Conservation (phyloP, 495 filamentous ascomycete genomes). For the Lasiosphaeria miniovina region DNA sequence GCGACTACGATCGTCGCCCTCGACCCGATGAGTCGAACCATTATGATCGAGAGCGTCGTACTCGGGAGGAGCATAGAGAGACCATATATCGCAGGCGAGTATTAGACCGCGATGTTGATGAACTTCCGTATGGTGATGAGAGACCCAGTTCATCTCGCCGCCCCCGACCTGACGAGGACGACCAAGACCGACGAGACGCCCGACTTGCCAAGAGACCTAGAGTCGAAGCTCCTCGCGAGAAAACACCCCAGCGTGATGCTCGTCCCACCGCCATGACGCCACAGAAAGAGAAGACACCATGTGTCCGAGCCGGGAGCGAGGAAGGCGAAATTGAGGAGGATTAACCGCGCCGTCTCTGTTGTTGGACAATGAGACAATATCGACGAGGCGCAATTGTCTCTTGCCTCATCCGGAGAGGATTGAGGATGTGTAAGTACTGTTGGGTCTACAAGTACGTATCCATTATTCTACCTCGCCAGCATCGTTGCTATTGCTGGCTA, state of each 20-base stretch:
- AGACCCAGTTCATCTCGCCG: conserved; percentile 58
- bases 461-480: no score
- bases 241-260: conserved; percentile 52
- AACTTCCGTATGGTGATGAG: conserved; percentile 86
- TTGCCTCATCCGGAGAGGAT: no score
- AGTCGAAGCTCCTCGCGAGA: conserved; percentile 58
- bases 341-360: conserved; percentile 30
- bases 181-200: conserved; percentile 39
- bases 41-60: conserved; percentile 68
- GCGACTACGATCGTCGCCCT: conserved; percentile 38
- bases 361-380: no score
- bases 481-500: no score
- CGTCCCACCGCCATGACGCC: conserved; percentile 54
- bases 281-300: conserved; percentile 58
- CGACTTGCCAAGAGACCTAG: conserved; percentile 51
- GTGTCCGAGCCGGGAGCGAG: conserved; percentile 81
- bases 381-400: no score
- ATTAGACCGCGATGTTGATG: conserved; percentile 71
- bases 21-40: conserved; percentile 52
- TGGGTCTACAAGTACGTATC: no score
- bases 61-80: conserved; percentile 82
- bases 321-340: conserved; percentile 98
- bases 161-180: conserved; percentile 73
- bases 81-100: conserved; percentile 78
- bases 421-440: no score